Conservation (phyloP, 306 rosid species). For the Rubus idaeus region DNA sequence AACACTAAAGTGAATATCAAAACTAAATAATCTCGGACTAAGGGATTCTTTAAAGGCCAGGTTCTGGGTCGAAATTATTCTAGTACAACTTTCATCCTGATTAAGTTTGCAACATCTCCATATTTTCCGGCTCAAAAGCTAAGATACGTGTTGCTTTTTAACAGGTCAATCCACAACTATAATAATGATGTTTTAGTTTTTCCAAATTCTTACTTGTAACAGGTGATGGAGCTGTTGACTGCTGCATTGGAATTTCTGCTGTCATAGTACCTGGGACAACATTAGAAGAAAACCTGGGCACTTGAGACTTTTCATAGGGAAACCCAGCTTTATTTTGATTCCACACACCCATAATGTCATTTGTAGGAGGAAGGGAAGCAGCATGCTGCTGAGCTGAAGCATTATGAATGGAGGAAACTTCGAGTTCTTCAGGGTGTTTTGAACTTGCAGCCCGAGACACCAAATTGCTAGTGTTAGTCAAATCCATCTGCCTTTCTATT, state of each 20-base stretch:
- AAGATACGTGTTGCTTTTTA: slow-evolving; percentile 7
- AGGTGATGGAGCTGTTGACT: slow-evolving; percentile 37
- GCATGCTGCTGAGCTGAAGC: slow-evolving; percentile 48
- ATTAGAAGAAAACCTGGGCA: slow-evolving; percentile 45
- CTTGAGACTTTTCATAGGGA: slow-evolving; percentile 43
- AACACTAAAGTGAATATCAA: slow-evolving; percentile 13
- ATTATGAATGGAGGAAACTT: slow-evolving; percentile 52
- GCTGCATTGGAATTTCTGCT: slow-evolving; percentile 37
- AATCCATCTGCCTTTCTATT: slow-evolving; percentile 44
- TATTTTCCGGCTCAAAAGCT: slow-evolving; percentile 6
- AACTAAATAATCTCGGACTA: background rate
- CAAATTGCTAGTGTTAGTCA: slow-evolving; percentile 45
- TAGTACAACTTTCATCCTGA: background rate
- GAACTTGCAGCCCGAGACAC: slow-evolving; percentile 42
- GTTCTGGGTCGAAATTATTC: slow-evolving; percentile 15
- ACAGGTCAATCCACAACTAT: slow-evolving; percentile 15
- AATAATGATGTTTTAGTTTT: background rate
- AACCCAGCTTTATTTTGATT: slow-evolving; percentile 45
- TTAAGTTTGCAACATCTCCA: slow-evolving; percentile 14
- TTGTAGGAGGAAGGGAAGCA: slow-evolving; percentile 34
- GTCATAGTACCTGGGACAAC: slow-evolving; percentile 39
- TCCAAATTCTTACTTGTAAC: slow-evolving; percentile 39
- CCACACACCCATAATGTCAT: slow-evolving; percentile 35
- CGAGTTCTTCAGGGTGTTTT: slow-evolving; percentile 53
- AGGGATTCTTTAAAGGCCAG: slow-evolving; percentile 14